Conservation (phyloP, 441 rosid genomes). For the Gossypium trilobum region DNA sequence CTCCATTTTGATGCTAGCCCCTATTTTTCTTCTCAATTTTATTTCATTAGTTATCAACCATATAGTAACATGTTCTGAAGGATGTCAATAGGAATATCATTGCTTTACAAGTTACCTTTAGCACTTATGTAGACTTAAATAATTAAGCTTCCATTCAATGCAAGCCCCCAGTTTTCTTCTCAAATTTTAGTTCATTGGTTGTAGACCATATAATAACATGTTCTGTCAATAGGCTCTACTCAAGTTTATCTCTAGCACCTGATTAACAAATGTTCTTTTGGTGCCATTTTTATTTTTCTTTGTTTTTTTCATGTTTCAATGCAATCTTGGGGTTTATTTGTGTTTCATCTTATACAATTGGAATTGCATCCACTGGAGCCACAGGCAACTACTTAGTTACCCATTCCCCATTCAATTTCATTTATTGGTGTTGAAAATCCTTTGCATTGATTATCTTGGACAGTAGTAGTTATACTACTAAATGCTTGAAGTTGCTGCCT, state of each 20-base stretch:
- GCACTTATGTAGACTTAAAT: neutral
- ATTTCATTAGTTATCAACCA: neutral
- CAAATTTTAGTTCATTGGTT: neutral
- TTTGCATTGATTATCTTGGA: neutral
- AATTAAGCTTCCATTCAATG: neutral
- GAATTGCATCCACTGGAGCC: neutral
- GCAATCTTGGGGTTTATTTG: neutral
- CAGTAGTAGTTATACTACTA: neutral
- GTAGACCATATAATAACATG: neutral
- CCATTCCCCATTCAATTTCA: neutral
- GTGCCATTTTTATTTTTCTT: neutral
- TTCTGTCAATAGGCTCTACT: neutral
- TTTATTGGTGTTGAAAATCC: neutral
- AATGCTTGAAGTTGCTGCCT: neutral
- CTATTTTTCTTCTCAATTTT: neutral
- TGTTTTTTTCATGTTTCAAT: neutral
- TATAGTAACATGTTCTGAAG: neutral
- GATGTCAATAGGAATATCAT: neutral
- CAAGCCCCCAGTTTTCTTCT: neutral
- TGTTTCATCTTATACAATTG: neutral
- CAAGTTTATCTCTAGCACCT: neutral
- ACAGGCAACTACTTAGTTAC: neutral
- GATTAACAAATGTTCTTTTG: neutral
- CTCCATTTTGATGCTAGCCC: neutral
- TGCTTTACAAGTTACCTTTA: neutral